Evolutionary conservation across 345 rosid genomes (phyloP), one percentile per base, ranked within the genome.

Genomic region (Bretschneidera sinensis): DNA sequence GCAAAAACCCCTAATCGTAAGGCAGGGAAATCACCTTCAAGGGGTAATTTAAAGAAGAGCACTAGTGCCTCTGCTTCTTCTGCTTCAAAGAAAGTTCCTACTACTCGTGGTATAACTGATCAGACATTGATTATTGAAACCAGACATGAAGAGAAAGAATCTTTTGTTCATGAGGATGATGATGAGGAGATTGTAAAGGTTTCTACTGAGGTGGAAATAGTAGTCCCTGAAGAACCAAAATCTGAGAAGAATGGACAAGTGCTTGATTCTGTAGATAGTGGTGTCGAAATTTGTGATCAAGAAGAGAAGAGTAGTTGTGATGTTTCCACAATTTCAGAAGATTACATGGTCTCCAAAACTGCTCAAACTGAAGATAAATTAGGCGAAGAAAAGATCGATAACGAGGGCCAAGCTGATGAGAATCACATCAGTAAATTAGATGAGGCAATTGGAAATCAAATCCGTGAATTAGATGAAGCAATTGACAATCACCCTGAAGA

Each of bases 141-240:
- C 18, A 71, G 45, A 25, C 58, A 70, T 25, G 75, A 74, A 62
- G 51, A 43, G 16, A 55, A 65, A 28, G 74, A 73, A 47, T 23
- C 51, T 43, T 16, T 15, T 64, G 54, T 31, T 1, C 6, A 4
- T 39, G n/a, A n/a, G n/a, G 15, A 53, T 15, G 69, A 62, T 18
- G 83, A 76, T 43, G 70, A 67, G 31, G 78, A 75, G 79, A 45
- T 51, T n/a, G 51, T 68, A 45, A 65, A 76, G 53, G 64, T 21
- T 56, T 80, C 62, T 25, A 65, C 54, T 8, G 70, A 64, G 53
- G 63, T 16, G 17, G 39, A 59, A 31, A 48, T 66, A 54, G 52
- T 51, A 49, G 66, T 31, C 31, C 51, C 23, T 33, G 72, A 69
- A 50, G 58, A 22, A 31, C 48, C 61, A 47, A 65, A 77, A 61